Base-by-base conservation (phyloP, 495 filamentous ascomycete species). In the Parathielavia hyrcaniae region DNA sequence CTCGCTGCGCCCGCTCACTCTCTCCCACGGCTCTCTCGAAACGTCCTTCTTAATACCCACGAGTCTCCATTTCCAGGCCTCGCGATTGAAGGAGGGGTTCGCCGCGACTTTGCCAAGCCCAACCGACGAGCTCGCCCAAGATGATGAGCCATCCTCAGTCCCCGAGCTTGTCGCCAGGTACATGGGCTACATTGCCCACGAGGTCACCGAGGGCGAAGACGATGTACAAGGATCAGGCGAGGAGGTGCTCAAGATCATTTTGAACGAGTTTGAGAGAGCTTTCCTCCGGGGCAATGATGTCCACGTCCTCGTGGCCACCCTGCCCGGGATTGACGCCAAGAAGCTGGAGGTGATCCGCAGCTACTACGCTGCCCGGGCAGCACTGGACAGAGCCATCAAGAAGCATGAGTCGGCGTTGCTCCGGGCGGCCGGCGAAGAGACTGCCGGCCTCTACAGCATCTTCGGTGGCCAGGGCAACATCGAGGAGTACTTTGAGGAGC, bases 401-500 rank as follows among this genome's bases (percentile, higher is more conserved):
- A 76, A 87, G 23, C 93, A 97, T 67, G 86, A 96, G 64, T 97
- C 95, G 34, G 93, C 93, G 14, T 81, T 99, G 23, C 83, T 97
- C 68, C 84, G 95, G 19, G 91, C 91, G 20, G 91, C 89, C 5
- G 84, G 82, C 4, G 91, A 97, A 44, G 82, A 80, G 40, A 79
- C 79, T 36, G 92, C 90, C 8, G 83, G 77, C 55, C 78, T 97
- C 43, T 97, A 95, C 76, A 89, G 84, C 50, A 88, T 99, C 57
- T 97, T 97, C 61, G 95, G 95, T 46, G 95, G 95, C n/a, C 95
- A 99, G 69, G 95, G 95, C 53, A 99, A 97, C 71, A 97, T 97
- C 58, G 91, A 97, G 70, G 95, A 97, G 71, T 99, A 97, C 73
- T 99, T 97, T 68, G 91, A 97, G 55, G 95, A 99, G 74, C 81